Evolutionary conservation across 148 eudicot species (phyloP).

Genomic region (Amaranthus cruentus): DNA sequence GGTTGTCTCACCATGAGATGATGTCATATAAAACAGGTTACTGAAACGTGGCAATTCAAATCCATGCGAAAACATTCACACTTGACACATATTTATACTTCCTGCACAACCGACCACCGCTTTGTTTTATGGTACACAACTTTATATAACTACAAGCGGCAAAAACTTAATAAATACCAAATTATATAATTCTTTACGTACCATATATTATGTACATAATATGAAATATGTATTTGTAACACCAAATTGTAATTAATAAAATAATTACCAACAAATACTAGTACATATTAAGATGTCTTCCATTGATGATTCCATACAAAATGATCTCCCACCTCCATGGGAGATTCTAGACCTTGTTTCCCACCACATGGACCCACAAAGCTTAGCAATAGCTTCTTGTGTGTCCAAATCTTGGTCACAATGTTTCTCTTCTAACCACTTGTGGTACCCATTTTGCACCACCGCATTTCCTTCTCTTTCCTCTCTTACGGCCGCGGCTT

Average conservation of each 20-base stretch:
- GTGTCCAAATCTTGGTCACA: slow-evolving; percentile 54
- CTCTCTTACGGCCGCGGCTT: slow-evolving; percentile 28
- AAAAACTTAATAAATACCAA: neutral
- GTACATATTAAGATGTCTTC: neutral
- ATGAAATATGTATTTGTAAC: neutral
- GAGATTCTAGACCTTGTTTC: slow-evolving; percentile 49
- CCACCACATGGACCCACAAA: slow-evolving; percentile 49
- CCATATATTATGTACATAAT: neutral
- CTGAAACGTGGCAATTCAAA: slow-evolving; percentile 18
- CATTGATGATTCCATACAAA: neutral
- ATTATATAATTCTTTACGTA: neutral
- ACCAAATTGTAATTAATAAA: neutral
- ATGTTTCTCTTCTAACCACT: slow-evolving; percentile 53
- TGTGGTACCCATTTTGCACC: slow-evolving; percentile 55
- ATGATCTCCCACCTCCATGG: slow-evolving; percentile 33
- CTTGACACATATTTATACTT: slow-evolving; percentile 14
- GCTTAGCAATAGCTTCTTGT: slow-evolving; percentile 52
- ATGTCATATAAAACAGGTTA: no score
- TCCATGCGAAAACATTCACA: slow-evolving; percentile 24
- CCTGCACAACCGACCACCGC: slow-evolving; percentile 11
- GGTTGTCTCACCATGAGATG: no score
- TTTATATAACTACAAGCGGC: neutral
- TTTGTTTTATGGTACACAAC: neutral
- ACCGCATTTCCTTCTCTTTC: slow-evolving; percentile 51
- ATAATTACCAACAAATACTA: neutral